phyloP scores from a whole-genome alignment of 2,329 filamentous ascomycete species.

The Arachnomyces sp. region DNA sequence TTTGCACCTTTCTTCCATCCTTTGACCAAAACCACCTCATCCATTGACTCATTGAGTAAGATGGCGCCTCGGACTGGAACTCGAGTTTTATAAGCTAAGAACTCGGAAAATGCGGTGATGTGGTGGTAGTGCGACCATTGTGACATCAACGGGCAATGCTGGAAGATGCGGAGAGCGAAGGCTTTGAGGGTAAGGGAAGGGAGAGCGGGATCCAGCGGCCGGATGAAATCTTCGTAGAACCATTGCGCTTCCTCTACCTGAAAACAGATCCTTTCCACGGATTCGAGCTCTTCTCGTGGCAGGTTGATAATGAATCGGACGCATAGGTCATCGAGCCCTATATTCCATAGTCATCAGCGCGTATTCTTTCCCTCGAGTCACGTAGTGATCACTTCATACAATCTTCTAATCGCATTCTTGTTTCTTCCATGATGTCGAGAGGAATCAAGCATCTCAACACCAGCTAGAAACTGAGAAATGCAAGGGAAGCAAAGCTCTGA shows the following conservation, averaged over 20 bases:
- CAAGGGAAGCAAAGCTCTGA: background rate
- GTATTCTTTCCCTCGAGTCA: conserved; percentile 2
- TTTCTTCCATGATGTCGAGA: conserved; percentile 60
- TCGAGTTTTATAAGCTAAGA: conserved; percentile 87
- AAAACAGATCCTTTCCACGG: conserved; percentile 91
- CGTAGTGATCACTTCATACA: conserved; percentile 49
- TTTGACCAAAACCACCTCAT: conserved; percentile 85
- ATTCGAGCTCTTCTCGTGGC: conserved; percentile 80
- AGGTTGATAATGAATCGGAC: conserved; percentile 98
- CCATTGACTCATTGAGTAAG: conserved; percentile 88
- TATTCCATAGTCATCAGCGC: background rate
- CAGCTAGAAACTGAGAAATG: conserved; percentile 2
- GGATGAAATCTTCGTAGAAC: conserved; percentile 99
- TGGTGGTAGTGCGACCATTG: conserved; percentile 71
- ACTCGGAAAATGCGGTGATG: conserved; percentile 79
- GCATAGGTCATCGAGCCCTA: conserved; percentile 94
- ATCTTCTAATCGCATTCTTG: conserved; percentile 82
- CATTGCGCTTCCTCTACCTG: conserved; percentile 99
- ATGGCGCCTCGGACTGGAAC: conserved; percentile 93
- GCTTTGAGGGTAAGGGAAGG: conserved; percentile 77
- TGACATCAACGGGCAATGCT: conserved; percentile 83
- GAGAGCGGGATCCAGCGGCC: conserved; percentile 74
- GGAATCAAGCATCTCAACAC: conserved; percentile 54
- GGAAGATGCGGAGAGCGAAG: conserved; percentile 86
- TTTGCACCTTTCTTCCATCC: conserved; percentile 96